Evolutionary conservation across 495 filamentous ascomycete species (phyloP).

Genomic region (Tuber magnatum): DNA sequence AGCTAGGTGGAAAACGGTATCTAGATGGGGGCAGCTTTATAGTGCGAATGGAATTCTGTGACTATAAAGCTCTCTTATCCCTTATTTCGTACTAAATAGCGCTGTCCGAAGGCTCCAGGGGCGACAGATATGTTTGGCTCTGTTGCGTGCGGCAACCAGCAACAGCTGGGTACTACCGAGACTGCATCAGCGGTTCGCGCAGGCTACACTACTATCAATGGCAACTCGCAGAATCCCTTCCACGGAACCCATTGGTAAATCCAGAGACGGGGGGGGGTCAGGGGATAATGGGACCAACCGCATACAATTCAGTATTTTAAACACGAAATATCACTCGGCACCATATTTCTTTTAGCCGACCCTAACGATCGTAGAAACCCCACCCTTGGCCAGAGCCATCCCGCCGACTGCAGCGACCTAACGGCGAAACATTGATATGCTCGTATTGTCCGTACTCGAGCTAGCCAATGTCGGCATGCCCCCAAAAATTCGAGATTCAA

Average conservation of each 20-base stretch:
- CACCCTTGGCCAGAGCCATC: not conserved
- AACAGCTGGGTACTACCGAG: not conserved
- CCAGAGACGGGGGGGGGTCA: not conserved
- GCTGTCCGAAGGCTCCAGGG: not conserved
- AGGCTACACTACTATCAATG: not conserved
- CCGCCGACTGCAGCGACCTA: not conserved
- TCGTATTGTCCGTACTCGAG: not conserved
- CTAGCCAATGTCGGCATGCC: not conserved
- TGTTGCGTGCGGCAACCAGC: not conserved
- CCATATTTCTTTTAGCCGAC: not conserved
- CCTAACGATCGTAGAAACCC: not conserved
- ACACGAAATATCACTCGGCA: not conserved
- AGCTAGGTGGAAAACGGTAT: not conserved
- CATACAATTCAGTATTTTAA: not conserved
- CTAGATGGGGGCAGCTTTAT: not conserved
- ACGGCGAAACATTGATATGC: not conserved
- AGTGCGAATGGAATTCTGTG: not conserved
- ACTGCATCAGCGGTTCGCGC: not conserved
- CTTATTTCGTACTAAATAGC: not conserved
- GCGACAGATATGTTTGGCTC: not conserved
- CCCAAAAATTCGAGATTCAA: not conserved
- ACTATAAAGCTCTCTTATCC: not conserved
- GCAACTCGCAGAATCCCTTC: not conserved
- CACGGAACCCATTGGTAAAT: not conserved
- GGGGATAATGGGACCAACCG: not conserved